Evolutionary conservation across 2,329 filamentous ascomycete genomes (phyloP).

Genomic region (Fusarium sambucinum): DNA sequence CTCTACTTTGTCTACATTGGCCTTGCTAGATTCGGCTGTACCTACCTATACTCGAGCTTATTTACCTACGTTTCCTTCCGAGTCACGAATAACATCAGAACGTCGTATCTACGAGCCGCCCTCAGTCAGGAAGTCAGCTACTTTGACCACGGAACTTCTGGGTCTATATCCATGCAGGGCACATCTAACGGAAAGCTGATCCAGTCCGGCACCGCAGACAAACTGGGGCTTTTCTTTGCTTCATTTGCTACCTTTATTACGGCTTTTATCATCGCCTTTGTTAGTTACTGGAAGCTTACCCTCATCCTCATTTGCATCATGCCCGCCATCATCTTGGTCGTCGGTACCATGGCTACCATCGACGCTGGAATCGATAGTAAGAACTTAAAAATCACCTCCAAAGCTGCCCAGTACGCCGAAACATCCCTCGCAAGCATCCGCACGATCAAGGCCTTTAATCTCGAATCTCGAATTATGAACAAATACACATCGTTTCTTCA

Average conservation of each 20-base stretch:
- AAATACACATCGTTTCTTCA: not conserved
- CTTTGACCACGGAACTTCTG: not conserved
- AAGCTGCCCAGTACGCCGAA: slow-evolving; percentile 1
- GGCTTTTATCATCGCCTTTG: not conserved
- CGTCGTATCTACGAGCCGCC: not conserved
- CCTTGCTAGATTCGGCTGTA: not conserved
- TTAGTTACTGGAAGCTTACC: slow-evolving; percentile 3
- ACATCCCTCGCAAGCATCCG: not conserved
- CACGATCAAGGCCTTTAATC: not conserved
- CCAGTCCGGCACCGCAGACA: not conserved
- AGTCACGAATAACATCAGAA: not conserved
- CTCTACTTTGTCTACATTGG: not conserved
- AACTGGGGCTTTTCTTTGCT: not conserved
- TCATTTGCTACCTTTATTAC: not conserved
- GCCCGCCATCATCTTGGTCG: not conserved
- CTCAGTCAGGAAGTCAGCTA: not conserved
- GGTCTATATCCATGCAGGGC: slow-evolving; percentile 1
- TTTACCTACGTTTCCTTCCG: slow-evolving; percentile 4
- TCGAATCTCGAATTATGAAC: not conserved
- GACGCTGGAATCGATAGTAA: not conserved
- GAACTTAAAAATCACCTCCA: not conserved
- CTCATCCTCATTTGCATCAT: not conserved
- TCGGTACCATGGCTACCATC: not conserved
- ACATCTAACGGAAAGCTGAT: not conserved
- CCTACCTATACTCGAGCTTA: not conserved